Evolutionary conservation across 345 rosid species (phyloP).

Genomic region (Cardamine occulta): DNA sequence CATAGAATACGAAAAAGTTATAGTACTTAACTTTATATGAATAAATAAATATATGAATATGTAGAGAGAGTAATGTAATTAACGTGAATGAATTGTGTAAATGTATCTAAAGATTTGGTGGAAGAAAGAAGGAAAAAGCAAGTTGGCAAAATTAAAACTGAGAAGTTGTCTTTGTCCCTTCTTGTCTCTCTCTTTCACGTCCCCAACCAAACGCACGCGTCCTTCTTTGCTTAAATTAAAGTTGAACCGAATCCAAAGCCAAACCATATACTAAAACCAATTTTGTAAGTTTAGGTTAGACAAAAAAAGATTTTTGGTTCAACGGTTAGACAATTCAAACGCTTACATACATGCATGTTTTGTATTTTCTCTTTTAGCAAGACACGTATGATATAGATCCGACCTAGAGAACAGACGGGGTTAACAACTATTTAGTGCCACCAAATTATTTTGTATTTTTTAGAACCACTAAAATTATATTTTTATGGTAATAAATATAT

Average conservation of each 20-base stretch:
- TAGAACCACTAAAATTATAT: too few relatives aligned
- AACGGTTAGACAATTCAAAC: slow-evolving; percentile 6
- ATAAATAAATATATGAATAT: not conserved
- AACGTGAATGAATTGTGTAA: slow-evolving; percentile 29
- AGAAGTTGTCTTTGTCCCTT: slow-evolving; percentile 38
- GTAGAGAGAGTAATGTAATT: not conserved
- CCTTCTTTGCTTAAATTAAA: slow-evolving; percentile 15
- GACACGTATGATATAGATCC: too few relatives aligned
- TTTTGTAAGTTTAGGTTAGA: slow-evolving; percentile 11
- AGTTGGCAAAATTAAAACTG: slow-evolving; percentile 19
- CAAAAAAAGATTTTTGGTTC: not conserved
- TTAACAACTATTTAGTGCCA: too few relatives aligned
- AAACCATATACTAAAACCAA: slow-evolving; percentile 7
- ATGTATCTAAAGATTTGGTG: not conserved
- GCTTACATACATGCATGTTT: not conserved
- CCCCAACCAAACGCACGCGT: slow-evolving; percentile 41
- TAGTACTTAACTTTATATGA: too few relatives aligned
- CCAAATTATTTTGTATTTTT: too few relatives aligned
- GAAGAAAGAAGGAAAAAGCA: slow-evolving; percentile 18
- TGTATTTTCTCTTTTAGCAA: not conserved
- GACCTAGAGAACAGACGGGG: too few relatives aligned
- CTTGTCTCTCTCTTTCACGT: slow-evolving; percentile 30
- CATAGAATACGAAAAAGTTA: not conserved
- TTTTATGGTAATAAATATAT: too few relatives aligned
- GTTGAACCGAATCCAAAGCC: slow-evolving; percentile 38